A percentile compares a stretch with the other conserved stretches of the same genome.
Evolutionary conservation across 2,329 filamentous ascomycete species (phyloP).

Genomic region (Colletotrichum lini): DNA sequence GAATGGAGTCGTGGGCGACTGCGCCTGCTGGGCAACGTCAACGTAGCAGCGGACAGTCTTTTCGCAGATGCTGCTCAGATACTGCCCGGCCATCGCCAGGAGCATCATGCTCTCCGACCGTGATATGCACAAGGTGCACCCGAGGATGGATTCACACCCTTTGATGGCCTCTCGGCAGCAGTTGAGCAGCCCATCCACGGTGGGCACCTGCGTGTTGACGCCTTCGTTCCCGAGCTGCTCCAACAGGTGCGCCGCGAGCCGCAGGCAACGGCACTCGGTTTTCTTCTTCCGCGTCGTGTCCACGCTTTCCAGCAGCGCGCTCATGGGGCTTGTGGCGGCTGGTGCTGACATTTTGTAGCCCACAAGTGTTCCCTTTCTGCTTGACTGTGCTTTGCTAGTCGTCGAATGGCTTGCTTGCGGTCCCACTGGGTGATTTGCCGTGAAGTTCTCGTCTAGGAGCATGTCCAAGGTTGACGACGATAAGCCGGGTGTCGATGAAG

Average conservation of each 20-base stretch:
- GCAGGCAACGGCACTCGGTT: conserved; percentile 17
- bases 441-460: conserved; percentile 7
- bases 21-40: not conserved
- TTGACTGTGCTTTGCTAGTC: not conserved
- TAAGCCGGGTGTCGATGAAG: conserved; percentile 1
- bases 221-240: conserved; percentile 25
- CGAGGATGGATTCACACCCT: conserved; percentile 16
- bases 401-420: not conserved
- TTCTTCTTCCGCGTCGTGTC: conserved; percentile 10
- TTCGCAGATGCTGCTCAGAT: conserved; percentile 30
- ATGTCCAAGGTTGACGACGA: conserved; percentile 12
- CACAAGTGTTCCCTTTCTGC: not conserved
- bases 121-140: conserved; percentile 19
- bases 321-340: conserved; percentile 3
- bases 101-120: conserved; percentile 34
- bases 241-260: conserved; percentile 2
- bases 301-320: not conserved
- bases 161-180: conserved; percentile 26
- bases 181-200: conserved; percentile 13
- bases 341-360: conserved; percentile 17
- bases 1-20: not conserved
- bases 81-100: conserved; percentile 22
- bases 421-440: not conserved
- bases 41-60: conserved; percentile 29
- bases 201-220: conserved; percentile 18